These are phyloP conservation scores for Xylaria sp. DNA, from an alignment of 2,329 filamentous ascomycete genomes.

Conservation along the genomic window DNA sequence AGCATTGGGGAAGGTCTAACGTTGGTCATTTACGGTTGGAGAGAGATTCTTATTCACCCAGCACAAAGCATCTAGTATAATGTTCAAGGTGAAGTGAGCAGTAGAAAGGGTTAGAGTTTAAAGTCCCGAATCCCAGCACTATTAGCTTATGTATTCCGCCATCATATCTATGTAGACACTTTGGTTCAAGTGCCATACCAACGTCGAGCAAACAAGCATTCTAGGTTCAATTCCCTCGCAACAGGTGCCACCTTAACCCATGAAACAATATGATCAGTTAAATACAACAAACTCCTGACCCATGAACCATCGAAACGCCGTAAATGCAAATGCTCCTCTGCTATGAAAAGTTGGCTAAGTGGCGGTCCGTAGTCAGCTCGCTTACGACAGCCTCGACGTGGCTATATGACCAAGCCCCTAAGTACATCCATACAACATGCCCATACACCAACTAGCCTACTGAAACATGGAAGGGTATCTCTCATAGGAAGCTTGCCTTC, in stretches of 20 bases:
- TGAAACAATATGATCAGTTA: slow-evolving; percentile 18
- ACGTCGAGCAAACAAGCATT: slow-evolving; percentile 26
- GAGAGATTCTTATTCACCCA: neutral
- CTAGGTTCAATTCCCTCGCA: neutral
- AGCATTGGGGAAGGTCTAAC: slow-evolving; percentile 7
- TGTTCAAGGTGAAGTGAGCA: neutral
- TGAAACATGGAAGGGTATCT: slow-evolving; percentile 51
- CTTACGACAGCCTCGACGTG: neutral
- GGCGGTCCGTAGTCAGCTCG: neutral
- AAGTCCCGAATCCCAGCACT: neutral
- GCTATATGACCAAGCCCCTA: slow-evolving; percentile 1
- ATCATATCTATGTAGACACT: slow-evolving; percentile 4
- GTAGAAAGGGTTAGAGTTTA: slow-evolving; percentile 12
- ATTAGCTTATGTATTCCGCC: neutral
- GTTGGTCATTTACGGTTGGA: neutral
- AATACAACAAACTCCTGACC: slow-evolving; percentile 28
- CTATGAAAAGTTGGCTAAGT: neutral
- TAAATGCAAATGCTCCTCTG: slow-evolving; percentile 38
- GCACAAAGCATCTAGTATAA: neutral
- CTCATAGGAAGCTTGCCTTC: slow-evolving; percentile 42
- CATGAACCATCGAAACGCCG: slow-evolving; percentile 38
- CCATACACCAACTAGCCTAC: slow-evolving; percentile 28
- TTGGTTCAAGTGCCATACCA: neutral
- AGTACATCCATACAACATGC: neutral
- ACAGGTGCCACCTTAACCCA: slow-evolving; percentile 4